Evolutionary conservation across 345 rosid species (phyloP).

Genomic region (Gossypium thurberi): DNA sequence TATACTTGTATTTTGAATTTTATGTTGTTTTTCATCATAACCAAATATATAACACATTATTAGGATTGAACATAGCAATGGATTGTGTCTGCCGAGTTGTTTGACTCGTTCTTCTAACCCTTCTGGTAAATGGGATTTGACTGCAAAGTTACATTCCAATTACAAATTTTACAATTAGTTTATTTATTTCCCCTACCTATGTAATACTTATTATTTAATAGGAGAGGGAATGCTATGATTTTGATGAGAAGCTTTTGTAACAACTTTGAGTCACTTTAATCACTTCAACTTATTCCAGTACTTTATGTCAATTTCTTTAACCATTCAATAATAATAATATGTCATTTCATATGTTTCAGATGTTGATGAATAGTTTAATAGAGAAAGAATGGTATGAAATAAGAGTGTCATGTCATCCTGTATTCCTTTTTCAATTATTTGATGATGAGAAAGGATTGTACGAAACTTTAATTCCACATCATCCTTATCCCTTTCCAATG

Average conservation of each 20-base stretch:
- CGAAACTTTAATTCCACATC: too few relatives aligned
- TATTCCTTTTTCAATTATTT: too few relatives aligned
- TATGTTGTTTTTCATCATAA: background rate
- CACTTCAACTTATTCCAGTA: too few relatives aligned
- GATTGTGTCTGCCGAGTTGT: conserved; percentile 6
- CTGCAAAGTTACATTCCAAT: background rate
- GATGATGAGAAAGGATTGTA: too few relatives aligned
- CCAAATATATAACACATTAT: background rate
- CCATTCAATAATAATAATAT: too few relatives aligned
- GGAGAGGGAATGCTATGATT: background rate
- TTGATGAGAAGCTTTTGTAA: background rate
- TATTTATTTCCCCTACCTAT: background rate
- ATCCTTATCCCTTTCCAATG: too few relatives aligned
- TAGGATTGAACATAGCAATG: background rate
- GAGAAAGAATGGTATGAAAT: too few relatives aligned
- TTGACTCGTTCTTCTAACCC: background rate
- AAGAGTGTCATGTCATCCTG: too few relatives aligned
- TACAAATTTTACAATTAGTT: background rate
- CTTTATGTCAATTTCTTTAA: too few relatives aligned
- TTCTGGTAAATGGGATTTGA: background rate
- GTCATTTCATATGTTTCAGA: too few relatives aligned
- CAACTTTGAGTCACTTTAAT: too few relatives aligned
- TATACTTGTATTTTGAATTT: background rate
- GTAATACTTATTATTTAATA: background rate
- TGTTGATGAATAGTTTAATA: too few relatives aligned